Base-by-base conservation (phyloP, 2,329 filamentous ascomycete genomes). In the Ophiostoma sp. region DNA sequence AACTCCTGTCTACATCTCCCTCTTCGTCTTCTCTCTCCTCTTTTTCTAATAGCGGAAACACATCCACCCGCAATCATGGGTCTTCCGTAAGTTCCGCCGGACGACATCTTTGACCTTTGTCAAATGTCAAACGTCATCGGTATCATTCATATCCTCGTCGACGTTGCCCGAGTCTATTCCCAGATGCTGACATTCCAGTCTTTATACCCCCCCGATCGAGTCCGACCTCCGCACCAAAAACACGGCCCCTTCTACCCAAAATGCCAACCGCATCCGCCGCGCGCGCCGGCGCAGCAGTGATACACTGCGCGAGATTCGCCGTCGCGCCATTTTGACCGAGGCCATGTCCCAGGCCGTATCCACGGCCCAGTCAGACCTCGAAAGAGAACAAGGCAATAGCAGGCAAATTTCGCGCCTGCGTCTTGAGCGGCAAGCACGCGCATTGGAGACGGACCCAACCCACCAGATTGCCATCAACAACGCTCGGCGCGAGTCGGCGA, bases 181-280 rank as follows among this genome's bases (percentile, higher is more conserved):
- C 11, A 54, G n/a, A 15, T 20, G 20, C 20, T 65, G n/a, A 65
- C 62, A 65, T 27, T n/a, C 3, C 68, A 75, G 74, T 15, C 69
- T 75, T 0, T 75, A 75, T 66, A 67, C 73, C 35, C 66, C 74
- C 0, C 74, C 73, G 39, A 72, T 74, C 67, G 72, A 75, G 48
- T 73, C 73, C 35, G 73, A 75, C 36, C 57, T 74, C 15, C 72
- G 70, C 41, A 66, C 52, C 68, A 73, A 74, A 41, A 31, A 68
- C 60, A 20, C 65, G 7, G 27, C 66, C 35, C 35, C 44, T 13
- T n/a, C 67, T 31, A 60, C 65, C 23, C 64, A 36, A 23, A 48
- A 41, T 33, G 6, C 62, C 20, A 65, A 57, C 31, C 71, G 70
- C 44, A 67, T 75, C 57, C 72, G 72, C 23, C 74, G 74, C 67